Evolutionary conservation across 495 filamentous ascomycete species (phyloP), one percentile per base, ranked within the genome.

Genomic region (Lasiosphaeria miniovina): DNA sequence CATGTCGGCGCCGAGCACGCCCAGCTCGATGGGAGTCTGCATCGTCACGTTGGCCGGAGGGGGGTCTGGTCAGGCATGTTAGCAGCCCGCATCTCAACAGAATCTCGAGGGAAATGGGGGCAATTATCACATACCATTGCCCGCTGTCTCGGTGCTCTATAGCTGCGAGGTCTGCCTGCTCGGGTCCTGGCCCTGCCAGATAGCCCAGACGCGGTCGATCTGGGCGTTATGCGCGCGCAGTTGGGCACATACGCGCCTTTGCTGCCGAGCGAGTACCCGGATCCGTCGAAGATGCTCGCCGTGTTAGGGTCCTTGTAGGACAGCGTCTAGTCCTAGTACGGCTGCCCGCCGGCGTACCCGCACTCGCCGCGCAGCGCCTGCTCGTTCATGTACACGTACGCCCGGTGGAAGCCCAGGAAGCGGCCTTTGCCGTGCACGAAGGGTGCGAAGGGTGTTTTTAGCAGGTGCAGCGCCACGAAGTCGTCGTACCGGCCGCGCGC

Each of bases 361-460:
- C 88, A 90, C 62, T 89, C 85, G 5, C 82, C 74, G 31, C 83
- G 79, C 4, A 90, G 76, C 6, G 84, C 84, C 65, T 83, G 74
- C 70, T 89, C 88, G 67, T 83, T 88, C 11, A 76, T 67, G 65
- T 69, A 82, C 59, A 83, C 75, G 64, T 82, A 89, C 67, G 87
- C 84, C 31, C 85, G 77, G 70, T 90, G 87, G 75, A 85, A 89
- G 11, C 80, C 71, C 31, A 89, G 73, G 69, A 90, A 83, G 35
- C 17, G 15, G 36, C 52, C 52, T 36, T 54, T 36, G 14, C 6
- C 12, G 50, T 59, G 49, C 4, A 51, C 80, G 41, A 77, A 71
- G 79, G 48, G 82, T 52, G 24, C 33, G 52, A n/a, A 54, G 52
- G 36, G 4, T n/a, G 12, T 74, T 57, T 80, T 75, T 24, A 74